Conservation (phyloP, 768 basidiomycete genomes). For the Xerocomus potaroensis region DNA sequence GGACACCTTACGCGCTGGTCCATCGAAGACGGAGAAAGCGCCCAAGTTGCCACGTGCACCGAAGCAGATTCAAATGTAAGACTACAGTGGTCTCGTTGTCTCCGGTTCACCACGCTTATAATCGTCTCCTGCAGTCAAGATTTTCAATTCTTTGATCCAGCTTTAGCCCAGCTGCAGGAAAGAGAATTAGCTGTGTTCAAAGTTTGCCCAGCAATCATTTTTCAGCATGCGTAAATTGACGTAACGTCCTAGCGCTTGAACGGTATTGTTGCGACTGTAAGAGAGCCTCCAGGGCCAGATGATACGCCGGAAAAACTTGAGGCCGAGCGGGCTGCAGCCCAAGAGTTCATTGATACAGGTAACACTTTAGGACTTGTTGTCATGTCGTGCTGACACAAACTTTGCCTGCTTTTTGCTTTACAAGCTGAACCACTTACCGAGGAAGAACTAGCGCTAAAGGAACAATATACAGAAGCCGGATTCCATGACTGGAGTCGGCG, state of each 20-base stretch:
- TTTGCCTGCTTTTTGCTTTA: not conserved
- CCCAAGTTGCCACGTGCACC: conserved; percentile 83
- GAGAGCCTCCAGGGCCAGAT: conserved; percentile 64
- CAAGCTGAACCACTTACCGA: conserved; percentile 90
- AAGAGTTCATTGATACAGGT: conserved; percentile 88
- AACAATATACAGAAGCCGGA: conserved; percentile 68
- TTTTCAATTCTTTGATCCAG: conserved; percentile 93
- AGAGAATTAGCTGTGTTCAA: conserved; percentile 80
- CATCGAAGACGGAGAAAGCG: conserved; percentile 75
- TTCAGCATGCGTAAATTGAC: not conserved
- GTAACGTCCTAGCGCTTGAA: conserved; percentile 49
- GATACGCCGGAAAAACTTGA: conserved; percentile 85
- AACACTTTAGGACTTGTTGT: not conserved
- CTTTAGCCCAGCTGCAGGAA: conserved; percentile 79
- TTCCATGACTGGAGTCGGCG: conserved; percentile 91
- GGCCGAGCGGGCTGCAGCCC: conserved; percentile 71
- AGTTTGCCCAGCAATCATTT: conserved; percentile 32
- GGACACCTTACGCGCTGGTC: conserved; percentile 77
- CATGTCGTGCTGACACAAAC: not conserved
- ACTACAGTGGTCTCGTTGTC: conserved; percentile 3
- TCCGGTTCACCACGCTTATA: too few species aligned
- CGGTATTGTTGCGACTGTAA: conserved; percentile 57
- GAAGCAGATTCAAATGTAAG: conserved; percentile 81
- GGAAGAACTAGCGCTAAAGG: conserved; percentile 79
- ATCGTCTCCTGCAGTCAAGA: conserved; percentile 89